phyloP scores from a whole-genome alignment of 1,284 basidiomycete species.

The Cutaneotrichosporon sp. region DNA sequence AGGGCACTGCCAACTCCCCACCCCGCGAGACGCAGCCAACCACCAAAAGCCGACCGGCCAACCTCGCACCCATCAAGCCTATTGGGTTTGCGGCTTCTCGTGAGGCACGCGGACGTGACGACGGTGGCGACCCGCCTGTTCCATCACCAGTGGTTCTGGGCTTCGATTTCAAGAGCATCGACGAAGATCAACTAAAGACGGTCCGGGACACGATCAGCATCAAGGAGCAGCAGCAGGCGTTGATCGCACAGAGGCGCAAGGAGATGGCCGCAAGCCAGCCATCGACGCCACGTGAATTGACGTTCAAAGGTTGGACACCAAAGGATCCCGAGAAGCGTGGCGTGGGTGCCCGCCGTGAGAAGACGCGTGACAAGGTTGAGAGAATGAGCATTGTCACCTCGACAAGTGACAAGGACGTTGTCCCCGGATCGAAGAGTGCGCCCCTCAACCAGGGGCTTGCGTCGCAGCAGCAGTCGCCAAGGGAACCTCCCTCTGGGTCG shows the following conservation, averaged over 20 bases:
- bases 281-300: conserved; percentile 44
- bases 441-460: conserved; percentile 45
- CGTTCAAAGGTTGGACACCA: conserved; percentile 49
- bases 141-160: conserved; percentile 51
- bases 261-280: conserved; percentile 41
- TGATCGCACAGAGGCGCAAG: conserved; percentile 46
- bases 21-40: conserved; percentile 13
- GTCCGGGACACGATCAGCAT: conserved; percentile 50
- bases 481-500: conserved; percentile 41
- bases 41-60: conserved; percentile 16
- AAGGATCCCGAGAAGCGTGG: conserved; percentile 38
- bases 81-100: conserved; percentile 46
- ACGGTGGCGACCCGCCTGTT: conserved; percentile 32
- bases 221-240: conserved; percentile 50
- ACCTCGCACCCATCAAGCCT: conserved; percentile 42
- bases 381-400: conserved; percentile 46
- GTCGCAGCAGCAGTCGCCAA: conserved; percentile 43
- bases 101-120: conserved; percentile 36
- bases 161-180: conserved; percentile 48
- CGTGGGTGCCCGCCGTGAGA: conserved; percentile 46
- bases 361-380: conserved; percentile 49
- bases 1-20: conserved; percentile 12
- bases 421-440: conserved; percentile 47
- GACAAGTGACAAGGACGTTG: conserved; percentile 39
- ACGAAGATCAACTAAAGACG: conserved; percentile 48